These are phyloP conservation scores for Dioscorea alata DNA, from an alignment of 106 monocot species.

Conservation along the genomic window DNA sequence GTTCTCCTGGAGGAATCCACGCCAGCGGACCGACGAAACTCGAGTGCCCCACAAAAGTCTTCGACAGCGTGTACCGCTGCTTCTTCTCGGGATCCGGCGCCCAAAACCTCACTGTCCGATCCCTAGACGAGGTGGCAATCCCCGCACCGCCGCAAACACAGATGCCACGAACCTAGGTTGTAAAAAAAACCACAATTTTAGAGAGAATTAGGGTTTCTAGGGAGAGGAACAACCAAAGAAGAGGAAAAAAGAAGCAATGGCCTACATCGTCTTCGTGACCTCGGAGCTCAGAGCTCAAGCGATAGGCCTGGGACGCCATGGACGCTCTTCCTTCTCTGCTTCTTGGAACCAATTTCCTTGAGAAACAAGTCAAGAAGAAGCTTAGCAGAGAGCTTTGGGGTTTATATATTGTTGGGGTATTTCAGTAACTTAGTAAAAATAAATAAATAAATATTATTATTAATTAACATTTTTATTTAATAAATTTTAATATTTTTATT, in stretches of 20 bases:
- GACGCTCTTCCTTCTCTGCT: background rate
- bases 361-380: too few species aligned
- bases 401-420: too few species aligned
- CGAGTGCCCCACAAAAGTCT: slow-evolving; percentile 70
- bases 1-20: slow-evolving; percentile 67
- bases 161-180: slow-evolving; percentile 68
- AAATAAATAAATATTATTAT: too few species aligned
- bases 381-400: too few species aligned
- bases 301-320: slow-evolving; percentile 54
- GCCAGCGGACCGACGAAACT: slow-evolving; percentile 91
- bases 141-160: slow-evolving; percentile 62
- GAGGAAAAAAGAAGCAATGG: background rate
- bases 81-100: slow-evolving; percentile 41
- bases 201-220: background rate
- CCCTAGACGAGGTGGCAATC: slow-evolving; percentile 86
- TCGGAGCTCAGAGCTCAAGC: slow-evolving; percentile 58
- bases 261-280: slow-evolving; percentile 93
- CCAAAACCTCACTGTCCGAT: slow-evolving; percentile 80
- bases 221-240: background rate
- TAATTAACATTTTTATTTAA: too few species aligned
- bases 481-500: too few species aligned
- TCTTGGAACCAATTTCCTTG: too few species aligned
- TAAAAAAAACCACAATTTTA: background rate
- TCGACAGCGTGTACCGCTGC: slow-evolving; percentile 36
- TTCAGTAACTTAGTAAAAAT: too few species aligned